A percentile compares a stretch with the other conserved stretches of the same genome.
Conservation (phyloP, 2,329 filamentous ascomycete genomes). For the Pseudomassariella vexata region DNA sequence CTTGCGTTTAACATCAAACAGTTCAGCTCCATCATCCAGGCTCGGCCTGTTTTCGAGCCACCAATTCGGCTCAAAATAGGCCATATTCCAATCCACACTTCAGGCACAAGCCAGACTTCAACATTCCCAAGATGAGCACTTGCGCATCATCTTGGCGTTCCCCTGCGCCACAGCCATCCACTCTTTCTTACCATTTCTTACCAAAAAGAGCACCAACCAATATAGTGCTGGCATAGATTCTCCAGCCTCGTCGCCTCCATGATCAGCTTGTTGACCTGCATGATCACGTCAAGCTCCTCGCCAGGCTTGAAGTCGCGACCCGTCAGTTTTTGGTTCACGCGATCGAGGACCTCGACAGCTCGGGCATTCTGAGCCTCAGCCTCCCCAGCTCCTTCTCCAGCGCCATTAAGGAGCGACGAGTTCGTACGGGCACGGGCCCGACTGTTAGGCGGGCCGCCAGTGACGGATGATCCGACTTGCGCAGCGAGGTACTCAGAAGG, state of each 20-base stretch:
- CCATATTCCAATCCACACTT: too few species aligned
- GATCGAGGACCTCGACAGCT: conserved; percentile 82
- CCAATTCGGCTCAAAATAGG: too few species aligned
- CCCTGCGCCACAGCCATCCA: too few species aligned
- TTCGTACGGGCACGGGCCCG: conserved; percentile 55
- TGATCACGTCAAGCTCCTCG: conserved; percentile 77
- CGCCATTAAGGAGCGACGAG: conserved; percentile 35
- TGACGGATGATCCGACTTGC: conserved; percentile 27
- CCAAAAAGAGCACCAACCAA: conserved; percentile 99
- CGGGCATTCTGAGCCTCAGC: conserved; percentile 87
- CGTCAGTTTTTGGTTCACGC: conserved; percentile 93
- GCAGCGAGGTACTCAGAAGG: conserved; percentile 53
- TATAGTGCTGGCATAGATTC: conserved; percentile 98
- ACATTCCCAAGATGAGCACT: too few species aligned
- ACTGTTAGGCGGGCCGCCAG: conserved; percentile 39
- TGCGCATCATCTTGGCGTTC: too few species aligned
- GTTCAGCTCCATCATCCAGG: too few species aligned
- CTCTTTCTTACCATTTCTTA: conserved; percentile 30
- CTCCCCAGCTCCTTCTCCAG: conserved; percentile 26
- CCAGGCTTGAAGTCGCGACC: conserved; percentile 84
- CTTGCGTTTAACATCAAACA: too few species aligned
- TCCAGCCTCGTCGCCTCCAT: conserved; percentile 94
- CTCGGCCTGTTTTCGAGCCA: too few species aligned
- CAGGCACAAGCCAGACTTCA: too few species aligned
- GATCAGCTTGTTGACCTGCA: conserved; percentile 91